Evolutionary conservation across 1,139 yeast species (phyloP).

Genomic region (Zygotorulaspora mrakii): DNA sequence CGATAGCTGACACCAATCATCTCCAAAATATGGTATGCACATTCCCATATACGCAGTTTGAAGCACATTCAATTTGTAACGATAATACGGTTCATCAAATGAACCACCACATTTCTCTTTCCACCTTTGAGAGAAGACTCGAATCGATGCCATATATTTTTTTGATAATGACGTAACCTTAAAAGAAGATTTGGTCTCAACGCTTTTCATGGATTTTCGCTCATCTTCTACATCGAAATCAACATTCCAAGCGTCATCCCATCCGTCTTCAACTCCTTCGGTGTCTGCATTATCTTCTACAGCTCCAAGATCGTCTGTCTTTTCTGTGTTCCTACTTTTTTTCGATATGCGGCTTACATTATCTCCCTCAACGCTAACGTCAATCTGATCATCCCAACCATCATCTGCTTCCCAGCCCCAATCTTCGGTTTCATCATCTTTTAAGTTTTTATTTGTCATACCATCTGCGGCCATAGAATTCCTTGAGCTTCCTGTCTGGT

Average conservation of each 20-base stretch:
- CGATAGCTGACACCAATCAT: conserved; percentile 33
- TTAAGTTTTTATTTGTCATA: not conserved
- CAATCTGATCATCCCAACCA: conserved; percentile 30
- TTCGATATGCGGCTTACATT: conserved; percentile 5
- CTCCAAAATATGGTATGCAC: conserved; percentile 19
- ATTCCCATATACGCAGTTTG: conserved; percentile 33
- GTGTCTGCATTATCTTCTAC: conserved; percentile 1
- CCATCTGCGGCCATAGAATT: not conserved
- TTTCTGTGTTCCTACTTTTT: not conserved
- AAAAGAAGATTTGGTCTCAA: not conserved
- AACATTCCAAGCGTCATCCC: conserved; percentile 28
- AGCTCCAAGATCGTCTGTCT: not conserved
- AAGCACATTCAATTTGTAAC: conserved; percentile 30
- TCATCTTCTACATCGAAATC: conserved; percentile 21
- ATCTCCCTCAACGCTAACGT: conserved; percentile 21
- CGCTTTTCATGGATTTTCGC: not conserved
- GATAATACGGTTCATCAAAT: conserved; percentile 19
- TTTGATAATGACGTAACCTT: conserved; percentile 23
- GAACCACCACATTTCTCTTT: conserved; percentile 15
- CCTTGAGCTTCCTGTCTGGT: not conserved
- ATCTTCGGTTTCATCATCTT: conserved; percentile 14
- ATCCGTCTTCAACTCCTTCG: conserved; percentile 2
- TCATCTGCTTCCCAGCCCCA: conserved; percentile 31
- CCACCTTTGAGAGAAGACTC: conserved; percentile 19
- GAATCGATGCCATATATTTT: conserved; percentile 13